Evolutionary conservation across 2,329 filamentous ascomycete species (phyloP).

Genomic region (Epichloe typhina): DNA sequence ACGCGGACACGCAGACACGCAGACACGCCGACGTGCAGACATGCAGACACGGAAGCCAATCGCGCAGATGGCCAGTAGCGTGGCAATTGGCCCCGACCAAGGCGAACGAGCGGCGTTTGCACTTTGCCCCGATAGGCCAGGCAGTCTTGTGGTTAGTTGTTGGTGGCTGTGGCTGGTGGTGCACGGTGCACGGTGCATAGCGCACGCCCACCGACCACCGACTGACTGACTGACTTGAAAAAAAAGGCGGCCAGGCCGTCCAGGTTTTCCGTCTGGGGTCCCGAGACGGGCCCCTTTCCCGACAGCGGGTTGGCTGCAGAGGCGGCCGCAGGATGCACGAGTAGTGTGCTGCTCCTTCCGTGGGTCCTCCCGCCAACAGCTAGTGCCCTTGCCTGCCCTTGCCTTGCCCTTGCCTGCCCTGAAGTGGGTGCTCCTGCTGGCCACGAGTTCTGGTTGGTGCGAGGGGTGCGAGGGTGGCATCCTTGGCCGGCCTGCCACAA

Average conservation of each 20-base stretch:
- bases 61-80: background rate
- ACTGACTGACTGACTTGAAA: too few relatives aligned
- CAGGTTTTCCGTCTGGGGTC: slow-evolving; percentile 13
- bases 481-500: too few relatives aligned
- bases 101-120: background rate
- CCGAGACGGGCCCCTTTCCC: slow-evolving; percentile 21
- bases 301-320: slow-evolving; percentile 23
- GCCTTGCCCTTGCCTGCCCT: background rate
- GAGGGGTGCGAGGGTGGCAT: background rate
- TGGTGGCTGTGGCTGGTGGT: too few relatives aligned
- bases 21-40: background rate
- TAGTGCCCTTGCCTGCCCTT: background rate
- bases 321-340: slow-evolving; percentile 25
- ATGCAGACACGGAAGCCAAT: background rate
- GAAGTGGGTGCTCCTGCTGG: background rate
- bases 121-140: background rate
- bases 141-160: background rate
- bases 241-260: background rate
- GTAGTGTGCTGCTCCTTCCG: slow-evolving; percentile 14
- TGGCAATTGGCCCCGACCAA: background rate
- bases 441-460: background rate
- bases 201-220: too few relatives aligned
- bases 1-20: too few relatives aligned
- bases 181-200: too few relatives aligned
- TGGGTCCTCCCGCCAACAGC: slow-evolving; percentile 6